phyloP scores from a whole-genome alignment of 2,329 filamentous ascomycete species.

The Cercospora sesami region DNA sequence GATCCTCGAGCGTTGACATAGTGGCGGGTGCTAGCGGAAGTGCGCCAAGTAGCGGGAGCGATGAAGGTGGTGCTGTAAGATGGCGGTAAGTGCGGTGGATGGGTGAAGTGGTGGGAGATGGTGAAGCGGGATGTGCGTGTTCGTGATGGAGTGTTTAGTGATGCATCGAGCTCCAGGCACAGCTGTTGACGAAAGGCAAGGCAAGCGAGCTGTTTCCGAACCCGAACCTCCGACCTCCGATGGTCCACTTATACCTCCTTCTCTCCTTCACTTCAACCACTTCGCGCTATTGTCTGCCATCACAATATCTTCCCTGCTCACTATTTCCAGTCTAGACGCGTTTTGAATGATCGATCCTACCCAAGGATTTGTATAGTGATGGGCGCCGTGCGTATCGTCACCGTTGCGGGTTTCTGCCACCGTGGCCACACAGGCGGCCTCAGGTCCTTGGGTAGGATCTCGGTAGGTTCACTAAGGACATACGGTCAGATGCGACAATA shows the following conservation, averaged over 20 bases:
- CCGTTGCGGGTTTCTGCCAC: neutral
- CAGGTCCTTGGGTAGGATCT: neutral
- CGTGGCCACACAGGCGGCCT: neutral
- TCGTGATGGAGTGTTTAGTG: constrained; percentile 3
- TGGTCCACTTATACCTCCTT: neutral
- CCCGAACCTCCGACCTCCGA: constrained; percentile 3
- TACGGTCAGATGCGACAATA: neutral
- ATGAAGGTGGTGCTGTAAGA: neutral
- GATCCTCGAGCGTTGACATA: constrained; percentile 91
- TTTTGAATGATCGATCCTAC: neutral
- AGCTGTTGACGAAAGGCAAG: constrained; percentile 9
- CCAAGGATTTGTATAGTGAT: neutral
- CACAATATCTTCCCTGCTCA: neutral
- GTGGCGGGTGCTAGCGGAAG: constrained; percentile 33
- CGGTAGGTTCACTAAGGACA: neutral
- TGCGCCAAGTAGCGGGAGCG: neutral
- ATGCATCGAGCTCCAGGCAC: constrained; percentile 3
- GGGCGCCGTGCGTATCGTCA: neutral
- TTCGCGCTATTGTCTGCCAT: neutral
- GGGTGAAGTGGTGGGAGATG: neutral
- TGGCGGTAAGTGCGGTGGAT: neutral
- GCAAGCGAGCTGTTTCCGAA: constrained; percentile 6
- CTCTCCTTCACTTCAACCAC: neutral
- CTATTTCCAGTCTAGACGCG: neutral
- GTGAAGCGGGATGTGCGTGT: neutral